phyloP scores from a whole-genome alignment of 2,329 filamentous ascomycete genomes.

The Hirsutella minnesotensis region DNA sequence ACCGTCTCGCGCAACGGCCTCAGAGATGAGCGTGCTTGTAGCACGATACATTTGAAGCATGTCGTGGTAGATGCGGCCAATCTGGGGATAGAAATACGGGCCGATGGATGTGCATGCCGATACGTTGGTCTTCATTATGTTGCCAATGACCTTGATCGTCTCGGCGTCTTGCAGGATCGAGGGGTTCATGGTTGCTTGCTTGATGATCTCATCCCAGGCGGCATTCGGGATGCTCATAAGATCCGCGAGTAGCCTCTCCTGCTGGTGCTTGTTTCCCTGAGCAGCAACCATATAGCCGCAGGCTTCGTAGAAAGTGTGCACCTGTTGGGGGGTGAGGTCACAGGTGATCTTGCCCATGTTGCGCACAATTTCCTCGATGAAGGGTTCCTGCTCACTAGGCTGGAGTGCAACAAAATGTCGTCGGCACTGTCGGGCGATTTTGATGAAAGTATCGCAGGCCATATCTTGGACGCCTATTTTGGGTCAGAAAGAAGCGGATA shows the following conservation, averaged over 20 bases:
- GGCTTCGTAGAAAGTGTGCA: constrained; percentile 98
- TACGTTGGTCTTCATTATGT: constrained; percentile 99
- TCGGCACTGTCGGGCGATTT: constrained; percentile 96
- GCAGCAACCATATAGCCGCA: constrained; percentile 99
- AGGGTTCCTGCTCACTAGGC: constrained; percentile 86
- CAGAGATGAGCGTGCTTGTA: constrained; percentile 91
- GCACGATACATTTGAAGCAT: constrained; percentile 99
- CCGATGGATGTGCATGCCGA: constrained; percentile 96
- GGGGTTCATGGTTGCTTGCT: constrained; percentile 73
- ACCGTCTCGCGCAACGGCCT: constrained; percentile 80
- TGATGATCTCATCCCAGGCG: constrained; percentile 93
- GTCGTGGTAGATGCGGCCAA: constrained; percentile 92
- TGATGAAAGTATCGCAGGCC: constrained; percentile 99
- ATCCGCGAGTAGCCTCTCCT: constrained; percentile 82
- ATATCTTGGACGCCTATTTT: constrained; percentile 87
- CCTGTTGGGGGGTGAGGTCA: constrained; percentile 89
- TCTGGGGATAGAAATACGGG: constrained; percentile 95
- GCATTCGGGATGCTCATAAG: constrained; percentile 88
- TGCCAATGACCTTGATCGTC: constrained; percentile 96
- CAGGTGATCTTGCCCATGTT: constrained; percentile 93
- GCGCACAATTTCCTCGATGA: constrained; percentile 96
- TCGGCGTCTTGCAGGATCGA: constrained; percentile 81
- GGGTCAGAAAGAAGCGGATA: neutral
- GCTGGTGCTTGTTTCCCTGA: constrained; percentile 87
- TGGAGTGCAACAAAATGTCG: constrained; percentile 95